Percentiles rank a stretch among this genome's conserved stretches.
These are phyloP conservation scores for Mortierella sp. DNA, from an alignment of 371 early-diverging fungal genomes.

Conservation along the genomic window DNA sequence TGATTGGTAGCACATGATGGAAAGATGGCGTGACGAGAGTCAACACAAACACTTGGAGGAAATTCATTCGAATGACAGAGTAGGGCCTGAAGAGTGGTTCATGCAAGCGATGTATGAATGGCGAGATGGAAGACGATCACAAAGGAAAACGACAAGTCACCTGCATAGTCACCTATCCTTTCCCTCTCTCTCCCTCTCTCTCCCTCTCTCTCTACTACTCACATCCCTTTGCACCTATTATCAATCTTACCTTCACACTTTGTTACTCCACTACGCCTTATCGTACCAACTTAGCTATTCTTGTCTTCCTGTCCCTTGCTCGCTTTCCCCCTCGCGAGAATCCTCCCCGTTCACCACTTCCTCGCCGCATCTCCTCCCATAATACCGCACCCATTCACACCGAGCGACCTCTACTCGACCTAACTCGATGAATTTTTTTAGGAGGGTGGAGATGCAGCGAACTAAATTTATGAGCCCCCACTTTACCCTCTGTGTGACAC, in stretches of 20 bases:
- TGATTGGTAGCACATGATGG: slow-evolving; percentile 1
- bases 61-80: neutral
- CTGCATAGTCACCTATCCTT: neutral
- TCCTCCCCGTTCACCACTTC: neutral
- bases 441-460: neutral
- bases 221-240: neutral
- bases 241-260: neutral
- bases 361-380: neutral
- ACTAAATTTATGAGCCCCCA: neutral
- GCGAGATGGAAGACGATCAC: neutral
- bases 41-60: neutral
- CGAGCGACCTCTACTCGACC: no score
- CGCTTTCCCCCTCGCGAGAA: neutral
- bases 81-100: neutral
- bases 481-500: neutral
- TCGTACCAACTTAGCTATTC: neutral
- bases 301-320: neutral
- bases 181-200: neutral
- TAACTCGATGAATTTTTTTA: neutral
- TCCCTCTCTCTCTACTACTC: neutral
- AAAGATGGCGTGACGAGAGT: neutral
- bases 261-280: neutral
- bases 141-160: neutral
- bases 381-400: neutral
- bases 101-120: neutral